These are phyloP conservation scores for Blepharisma stoltei DNA, from an alignment of 73 alveolate genomes.

Conservation along the genomic window DNA sequence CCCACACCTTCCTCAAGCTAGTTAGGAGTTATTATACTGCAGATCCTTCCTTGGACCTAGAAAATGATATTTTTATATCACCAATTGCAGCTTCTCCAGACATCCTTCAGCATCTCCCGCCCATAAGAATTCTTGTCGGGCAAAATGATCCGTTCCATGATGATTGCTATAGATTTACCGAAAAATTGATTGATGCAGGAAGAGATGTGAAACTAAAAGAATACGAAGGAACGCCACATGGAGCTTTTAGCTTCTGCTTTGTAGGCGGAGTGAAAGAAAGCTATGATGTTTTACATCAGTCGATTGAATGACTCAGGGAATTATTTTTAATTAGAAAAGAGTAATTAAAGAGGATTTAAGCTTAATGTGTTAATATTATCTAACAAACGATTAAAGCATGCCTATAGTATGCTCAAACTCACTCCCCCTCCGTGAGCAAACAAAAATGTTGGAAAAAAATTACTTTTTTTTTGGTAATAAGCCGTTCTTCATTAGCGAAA, in stretches of 20 bases:
- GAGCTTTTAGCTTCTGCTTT: conserved; percentile 22
- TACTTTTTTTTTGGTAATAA: too few relatives aligned
- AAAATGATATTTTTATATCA: conserved; percentile 52
- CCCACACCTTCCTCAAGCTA: conserved; percentile 69
- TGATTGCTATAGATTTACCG: conserved; percentile 41
- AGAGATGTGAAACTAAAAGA: not conserved
- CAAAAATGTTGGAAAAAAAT: too few relatives aligned
- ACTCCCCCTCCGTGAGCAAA: too few relatives aligned
- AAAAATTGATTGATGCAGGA: conserved; percentile 13
- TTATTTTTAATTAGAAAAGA: too few relatives aligned
- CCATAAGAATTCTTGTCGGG: conserved; percentile 63
- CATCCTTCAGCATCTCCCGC: conserved; percentile 57
- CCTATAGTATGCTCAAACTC: too few relatives aligned
- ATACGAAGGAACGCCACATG: conserved; percentile 21
- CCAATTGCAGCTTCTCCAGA: conserved; percentile 54
- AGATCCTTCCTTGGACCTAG: conserved; percentile 39
- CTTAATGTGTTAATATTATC: too few relatives aligned
- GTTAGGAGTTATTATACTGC: conserved; percentile 74
- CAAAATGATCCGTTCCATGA: conserved; percentile 68
- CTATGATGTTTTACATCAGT: too few relatives aligned
- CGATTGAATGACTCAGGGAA: too few relatives aligned
- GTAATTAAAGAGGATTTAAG: too few relatives aligned
- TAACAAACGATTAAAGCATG: too few relatives aligned
- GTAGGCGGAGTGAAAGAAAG: conserved; percentile 24
- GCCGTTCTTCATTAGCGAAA: too few relatives aligned